Base-by-base conservation (phyloP, 805 yeast species). In the Saitoella complicata region DNA sequence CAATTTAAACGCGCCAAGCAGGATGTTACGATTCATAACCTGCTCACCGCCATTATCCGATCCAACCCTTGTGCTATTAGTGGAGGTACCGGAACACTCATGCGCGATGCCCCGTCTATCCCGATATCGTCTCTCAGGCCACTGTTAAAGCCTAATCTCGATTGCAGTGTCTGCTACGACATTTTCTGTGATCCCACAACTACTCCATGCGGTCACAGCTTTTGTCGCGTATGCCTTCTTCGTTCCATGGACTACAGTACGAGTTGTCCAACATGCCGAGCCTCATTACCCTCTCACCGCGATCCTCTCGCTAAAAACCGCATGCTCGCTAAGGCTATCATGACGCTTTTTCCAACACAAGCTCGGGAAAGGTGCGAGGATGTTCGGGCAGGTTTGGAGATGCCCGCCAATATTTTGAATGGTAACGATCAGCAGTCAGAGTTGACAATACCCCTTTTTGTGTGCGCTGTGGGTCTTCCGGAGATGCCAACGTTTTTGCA, bases 211-310 rank as follows among this genome's bases (percentile, higher is more conserved):
- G 51, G 50, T 5, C 51, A 48, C 38, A 45, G 43, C 5, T 48
- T 48, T 32, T 48, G 51, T 32, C 44, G 46, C 21, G 31, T 40
- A 6, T 49, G 52, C 30, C 38, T 49, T 10, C 31, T 51, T 10
- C 44, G 50, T 11, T 39, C 38, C 38, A 32, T 42, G 11, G 32
- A 37, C 21, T 33, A 35, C 6, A 31, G 38, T 10, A 40, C 40
- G 12, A 32, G 13, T 31, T 49, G 52, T 34, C 51, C 52, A 10
- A 34, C 46, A 5, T 49, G 52, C 41, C 42, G 51, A 11, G 40
- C 32, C 3, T 7, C 13, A 12, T 36, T 41, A 7, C 38, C 37
- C 10, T 41, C 43, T 32, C 43, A 37, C 6, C 38, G 11, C 7
- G 43, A 33, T 11, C 31, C 30, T 5, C 42, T 31, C 32, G 42